Conservation (phyloP, 306 rosid genomes). For the Vicia faba region DNA sequence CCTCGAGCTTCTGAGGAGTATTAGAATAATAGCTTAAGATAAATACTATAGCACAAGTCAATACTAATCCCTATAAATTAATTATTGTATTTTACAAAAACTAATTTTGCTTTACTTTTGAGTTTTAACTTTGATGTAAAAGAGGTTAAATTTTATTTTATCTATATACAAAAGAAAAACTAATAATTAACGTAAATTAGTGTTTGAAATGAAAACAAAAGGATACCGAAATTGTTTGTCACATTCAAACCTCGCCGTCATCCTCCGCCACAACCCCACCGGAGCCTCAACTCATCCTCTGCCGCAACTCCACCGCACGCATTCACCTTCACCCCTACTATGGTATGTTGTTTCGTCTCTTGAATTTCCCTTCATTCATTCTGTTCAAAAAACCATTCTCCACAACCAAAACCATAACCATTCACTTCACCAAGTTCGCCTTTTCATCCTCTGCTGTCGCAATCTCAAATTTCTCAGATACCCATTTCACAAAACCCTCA, state of each 20-base stretch:
- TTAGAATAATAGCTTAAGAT: no score
- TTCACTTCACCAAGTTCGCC: not conserved
- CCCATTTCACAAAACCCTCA: conserved; percentile 1
- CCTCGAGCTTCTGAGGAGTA: no score
- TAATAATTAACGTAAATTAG: no score
- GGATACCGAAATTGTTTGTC: not conserved
- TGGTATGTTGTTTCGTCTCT: conserved; percentile 22
- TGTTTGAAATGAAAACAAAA: no score
- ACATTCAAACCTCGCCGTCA: not conserved
- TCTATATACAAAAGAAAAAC: no score
- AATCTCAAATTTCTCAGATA: conserved; percentile 14
- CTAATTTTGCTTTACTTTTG: no score
- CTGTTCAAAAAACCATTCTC: conserved; percentile 2
- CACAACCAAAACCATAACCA: not conserved
- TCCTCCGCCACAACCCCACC: not conserved
- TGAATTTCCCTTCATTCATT: not conserved
- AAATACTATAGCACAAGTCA: no score
- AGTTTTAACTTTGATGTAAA: no score
- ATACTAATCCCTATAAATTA: no score
- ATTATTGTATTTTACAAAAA: no score
- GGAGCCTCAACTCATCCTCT: not conserved
- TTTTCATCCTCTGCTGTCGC: conserved; percentile 44
- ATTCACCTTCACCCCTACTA: not conserved
- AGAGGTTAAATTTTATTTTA: no score
- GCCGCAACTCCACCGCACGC: not conserved